Base-by-base conservation (phyloP, 208 protist genomes). In the Trypanosoma vivax region DNA sequence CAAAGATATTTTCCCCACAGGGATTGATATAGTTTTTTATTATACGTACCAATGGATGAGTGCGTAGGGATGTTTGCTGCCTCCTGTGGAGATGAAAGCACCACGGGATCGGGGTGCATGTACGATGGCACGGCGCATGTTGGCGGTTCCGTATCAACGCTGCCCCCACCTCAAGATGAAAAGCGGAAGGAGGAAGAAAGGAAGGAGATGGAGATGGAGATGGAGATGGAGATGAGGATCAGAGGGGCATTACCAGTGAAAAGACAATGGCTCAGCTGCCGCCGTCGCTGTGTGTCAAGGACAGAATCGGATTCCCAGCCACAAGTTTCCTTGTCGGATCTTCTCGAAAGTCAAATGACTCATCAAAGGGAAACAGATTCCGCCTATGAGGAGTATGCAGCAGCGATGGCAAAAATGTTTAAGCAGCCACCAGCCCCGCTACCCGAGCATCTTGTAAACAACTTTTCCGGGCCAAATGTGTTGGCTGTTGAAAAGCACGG, bases 401-500 rank as follows among this genome's bases (percentile, higher is more conserved):
- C 2, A 21, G 28, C 35, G n/a, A 24, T 54, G 18, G 29, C 34
- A 30, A 52, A 27, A 6, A n/a, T 29, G 10, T 62, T 62, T 27
- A 46, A 42, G 38, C 46, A 27, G 19, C 25, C 45, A 10, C 56
- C 38, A 5, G 38, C 33, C 3, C 28, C 24, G 11, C 16, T 54
- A 7, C 56, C 56, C 16, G 14, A 10, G 13, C 56, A 62, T 23
- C 21, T 62, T 16, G 3, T 41, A 25, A 62, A 62, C n/a, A 19
- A 6, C 27, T 62, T 62, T 29, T n/a, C 30, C 18, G 34, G 34
- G 25, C 25, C 19, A 3, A 51, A 60, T 33, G 35, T 60, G 14
- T 45, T 60, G 50, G 43, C 24, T 9, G 54, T 45, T 11, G 31
- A 24, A 37, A 34, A 60, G 14, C 54, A 60, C 54, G 27, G 38